phyloP scores from a whole-genome alignment of 1,284 basidiomycete genomes.

The Moesziomyces parantarcticus region DNA sequence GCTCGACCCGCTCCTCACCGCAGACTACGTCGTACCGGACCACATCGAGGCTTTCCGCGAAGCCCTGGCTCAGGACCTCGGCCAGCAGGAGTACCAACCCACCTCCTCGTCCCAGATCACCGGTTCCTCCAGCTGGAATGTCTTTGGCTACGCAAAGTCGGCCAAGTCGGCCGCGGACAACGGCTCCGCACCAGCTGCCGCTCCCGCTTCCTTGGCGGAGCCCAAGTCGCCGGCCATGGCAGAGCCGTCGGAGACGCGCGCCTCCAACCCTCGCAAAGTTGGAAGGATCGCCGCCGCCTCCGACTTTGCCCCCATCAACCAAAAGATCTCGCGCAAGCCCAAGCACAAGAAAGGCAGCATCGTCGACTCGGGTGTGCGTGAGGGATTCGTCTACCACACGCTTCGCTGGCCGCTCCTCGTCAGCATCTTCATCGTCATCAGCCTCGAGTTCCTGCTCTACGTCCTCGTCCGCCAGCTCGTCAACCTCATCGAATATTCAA shows the following conservation, averaged over 20 bases:
- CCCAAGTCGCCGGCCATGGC: slow-evolving; percentile 31
- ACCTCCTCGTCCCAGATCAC: slow-evolving; percentile 30
- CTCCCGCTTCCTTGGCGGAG: slow-evolving; percentile 4
- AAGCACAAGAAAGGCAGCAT: slow-evolving; percentile 14
- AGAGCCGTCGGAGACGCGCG: slow-evolving; percentile 32
- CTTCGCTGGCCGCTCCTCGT: slow-evolving; percentile 69
- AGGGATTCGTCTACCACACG: slow-evolving; percentile 60
- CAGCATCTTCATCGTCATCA: slow-evolving; percentile 86
- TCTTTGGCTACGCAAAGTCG: slow-evolving; percentile 37
- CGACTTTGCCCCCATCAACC: slow-evolving; percentile 66
- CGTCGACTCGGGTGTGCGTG: slow-evolving; percentile 56
- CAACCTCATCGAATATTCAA: slow-evolving; percentile 61
- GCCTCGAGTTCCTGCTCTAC: slow-evolving; percentile 83
- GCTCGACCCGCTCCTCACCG: slow-evolving; percentile 56
- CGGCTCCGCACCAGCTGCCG: slow-evolving; percentile 7
- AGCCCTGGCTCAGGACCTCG: slow-evolving; percentile 53
- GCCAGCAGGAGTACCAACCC: slow-evolving; percentile 55
- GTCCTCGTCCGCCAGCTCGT: slow-evolving; percentile 89
- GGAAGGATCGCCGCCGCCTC: slow-evolving; percentile 59
- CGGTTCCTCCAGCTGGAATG: slow-evolving; percentile 39
- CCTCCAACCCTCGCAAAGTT: slow-evolving; percentile 49
- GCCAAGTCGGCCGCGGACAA: slow-evolving; percentile 32
- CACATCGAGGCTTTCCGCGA: slow-evolving; percentile 59
- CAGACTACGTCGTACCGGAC: slow-evolving; percentile 43
- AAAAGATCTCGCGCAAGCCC: slow-evolving; percentile 44